Base-by-base conservation (phyloP, 2,329 filamentous ascomycete species). In the Colletotrichum sp. region DNA sequence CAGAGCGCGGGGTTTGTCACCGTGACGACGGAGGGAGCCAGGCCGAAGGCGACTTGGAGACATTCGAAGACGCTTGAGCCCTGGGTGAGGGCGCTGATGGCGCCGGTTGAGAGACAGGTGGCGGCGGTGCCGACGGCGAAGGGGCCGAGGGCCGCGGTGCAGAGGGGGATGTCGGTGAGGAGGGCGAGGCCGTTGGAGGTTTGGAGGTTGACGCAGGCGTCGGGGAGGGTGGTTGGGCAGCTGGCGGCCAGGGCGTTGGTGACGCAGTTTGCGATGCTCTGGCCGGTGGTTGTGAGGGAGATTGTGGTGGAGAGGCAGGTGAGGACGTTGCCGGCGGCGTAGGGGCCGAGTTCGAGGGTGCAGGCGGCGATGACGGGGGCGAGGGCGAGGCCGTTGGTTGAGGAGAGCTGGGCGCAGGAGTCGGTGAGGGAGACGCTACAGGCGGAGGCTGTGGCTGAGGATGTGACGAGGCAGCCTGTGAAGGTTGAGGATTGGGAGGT, bases 301-400 rank as follows among this genome's bases (percentile, higher is more conserved):
- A 52, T 24, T 3, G 69, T 64, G 36, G 76, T 69, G 32, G 73
- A 77, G 12, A 59, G 44, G 10, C 63, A 63, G 18, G 66, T 73
- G 13, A 62, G 16, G 9, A 77, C 65, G 34, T 74, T 76, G 6
- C 69, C 66, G n/a, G 74, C 76, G 49, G 76, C 71, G 26, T 73
- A 68, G 8, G 67, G n/a, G 15, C 76, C 76, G 18, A 32, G 76
- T 15, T 76, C 74, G n/a, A 60, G 16, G 2, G 59, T 78, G 72
- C 78, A 78, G 9, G 68, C 49, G 5, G 76, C 73, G 24, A 79
- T 36, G 6, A 75, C 21, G 15, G 70, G 52, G 13, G 69, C 7
- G 10, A 78, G 71, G 4, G 76, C 76, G 18, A 79, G 63, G 10
- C 76, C 77, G 36, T 65, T 63, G 16, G 65, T 30, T 16, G 30